Evolutionary conservation across 768 basidiomycete species (phyloP).

Genomic region (Russula sp.): DNA sequence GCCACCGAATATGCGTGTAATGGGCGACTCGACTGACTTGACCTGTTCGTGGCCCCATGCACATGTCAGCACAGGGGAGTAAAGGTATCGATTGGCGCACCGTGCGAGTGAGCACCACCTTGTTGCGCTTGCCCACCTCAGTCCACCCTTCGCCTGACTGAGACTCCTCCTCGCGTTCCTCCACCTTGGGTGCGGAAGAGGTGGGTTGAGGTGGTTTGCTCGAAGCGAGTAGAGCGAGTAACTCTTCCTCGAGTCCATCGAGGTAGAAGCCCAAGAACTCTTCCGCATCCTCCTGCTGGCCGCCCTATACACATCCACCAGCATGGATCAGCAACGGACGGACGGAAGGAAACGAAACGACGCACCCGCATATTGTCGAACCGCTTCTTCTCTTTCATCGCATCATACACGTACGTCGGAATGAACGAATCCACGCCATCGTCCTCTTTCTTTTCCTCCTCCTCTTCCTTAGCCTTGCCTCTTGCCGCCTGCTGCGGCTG

Average conservation of each 20-base stretch:
- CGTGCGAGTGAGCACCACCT: constrained; percentile 70
- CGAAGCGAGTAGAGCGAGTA: constrained; percentile 58
- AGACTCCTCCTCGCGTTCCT: constrained; percentile 41
- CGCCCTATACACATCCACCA: constrained; percentile 45
- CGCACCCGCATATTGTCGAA: constrained; percentile 89
- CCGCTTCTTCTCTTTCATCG: constrained; percentile 87
- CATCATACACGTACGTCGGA: constrained; percentile 83
- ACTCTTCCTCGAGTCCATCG: constrained; percentile 90
- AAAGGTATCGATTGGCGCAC: constrained; percentile 39
- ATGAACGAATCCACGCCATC: constrained; percentile 64
- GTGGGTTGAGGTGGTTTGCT: constrained; percentile 38
- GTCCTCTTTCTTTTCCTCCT: constrained; percentile 43
- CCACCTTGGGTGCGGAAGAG: constrained; percentile 31
- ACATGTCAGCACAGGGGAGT: neutral
- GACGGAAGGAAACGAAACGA: constrained; percentile 11
- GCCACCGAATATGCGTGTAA: constrained; percentile 90
- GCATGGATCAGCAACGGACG: neutral
- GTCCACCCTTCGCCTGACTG: constrained; percentile 72
- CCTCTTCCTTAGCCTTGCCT: constrained; percentile 38
- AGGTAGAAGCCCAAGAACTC: constrained; percentile 98
- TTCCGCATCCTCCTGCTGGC: constrained; percentile 97
- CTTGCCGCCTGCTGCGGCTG: constrained; percentile 19
- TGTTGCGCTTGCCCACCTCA: constrained; percentile 89
- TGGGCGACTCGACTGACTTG: constrained; percentile 76
- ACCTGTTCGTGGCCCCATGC: constrained; percentile 39